Evolutionary conservation across 2,329 filamentous ascomycete species (phyloP).

Genomic region (Exophiala viscosa): DNA sequence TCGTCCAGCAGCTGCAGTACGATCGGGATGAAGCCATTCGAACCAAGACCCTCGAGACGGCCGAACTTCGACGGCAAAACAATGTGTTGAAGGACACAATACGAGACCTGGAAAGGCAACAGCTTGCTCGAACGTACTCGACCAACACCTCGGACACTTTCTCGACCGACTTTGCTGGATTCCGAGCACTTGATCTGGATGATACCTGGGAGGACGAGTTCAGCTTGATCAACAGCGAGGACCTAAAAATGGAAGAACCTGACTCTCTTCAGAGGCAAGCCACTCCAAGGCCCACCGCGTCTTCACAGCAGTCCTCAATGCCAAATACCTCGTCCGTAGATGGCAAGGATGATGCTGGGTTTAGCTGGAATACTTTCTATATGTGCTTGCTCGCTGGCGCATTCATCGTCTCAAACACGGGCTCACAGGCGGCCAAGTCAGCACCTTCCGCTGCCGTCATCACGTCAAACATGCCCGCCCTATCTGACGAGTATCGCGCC

Average conservation of each 20-base stretch:
- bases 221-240: slow-evolving; percentile 67
- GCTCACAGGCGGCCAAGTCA: slow-evolving; percentile 57
- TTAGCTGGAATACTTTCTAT: slow-evolving; percentile 65
- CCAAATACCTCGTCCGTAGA: slow-evolving; percentile 10
- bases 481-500: slow-evolving; percentile 46
- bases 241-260: slow-evolving; percentile 57
- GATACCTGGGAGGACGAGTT: slow-evolving; percentile 78
- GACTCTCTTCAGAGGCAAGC: slow-evolving; percentile 43
- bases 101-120: slow-evolving; percentile 44
- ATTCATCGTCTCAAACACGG: slow-evolving; percentile 85
- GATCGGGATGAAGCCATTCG: slow-evolving; percentile 92
- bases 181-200: slow-evolving; percentile 80
- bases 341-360: slow-evolving; percentile 63
- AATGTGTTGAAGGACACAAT: slow-evolving; percentile 68
- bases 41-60: slow-evolving; percentile 82
- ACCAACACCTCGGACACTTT: slow-evolving; percentile 47
- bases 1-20: slow-evolving; percentile 70
- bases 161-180: slow-evolving; percentile 69
- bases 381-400: slow-evolving; percentile 97
- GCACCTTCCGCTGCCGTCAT: slow-evolving; percentile 78
- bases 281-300: slow-evolving; percentile 34
- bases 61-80: slow-evolving; percentile 89
- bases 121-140: slow-evolving; percentile 18
- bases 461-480: slow-evolving; percentile 58
- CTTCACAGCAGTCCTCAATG: slow-evolving; percentile 1